These are phyloP conservation scores for Phytophthora podocarpi DNA, from an alignment of 352 stramenopile genomes.

Conservation along the genomic window DNA sequence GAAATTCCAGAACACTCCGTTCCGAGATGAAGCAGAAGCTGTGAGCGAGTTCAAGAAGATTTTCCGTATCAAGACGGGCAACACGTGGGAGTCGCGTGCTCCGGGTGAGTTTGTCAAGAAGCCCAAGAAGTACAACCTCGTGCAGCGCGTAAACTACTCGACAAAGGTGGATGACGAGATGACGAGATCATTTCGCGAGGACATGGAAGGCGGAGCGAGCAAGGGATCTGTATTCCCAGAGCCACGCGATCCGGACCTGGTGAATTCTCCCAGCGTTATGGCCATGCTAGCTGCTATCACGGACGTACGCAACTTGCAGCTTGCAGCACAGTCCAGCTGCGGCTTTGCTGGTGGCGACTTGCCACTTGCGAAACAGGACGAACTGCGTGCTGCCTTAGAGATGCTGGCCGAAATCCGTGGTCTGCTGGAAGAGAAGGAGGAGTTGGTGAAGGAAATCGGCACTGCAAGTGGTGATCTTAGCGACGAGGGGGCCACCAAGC, in stretches of 20 bases:
- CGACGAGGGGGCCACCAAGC: conserved; percentile 42
- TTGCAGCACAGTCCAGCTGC: conserved; percentile 58
- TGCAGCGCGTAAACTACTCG: conserved; percentile 60
- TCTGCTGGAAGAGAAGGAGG: conserved; percentile 56
- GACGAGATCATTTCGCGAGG: conserved; percentile 55
- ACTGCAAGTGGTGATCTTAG: conserved; percentile 54
- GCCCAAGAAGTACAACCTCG: conserved; percentile 74
- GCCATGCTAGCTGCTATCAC: conserved; percentile 73
- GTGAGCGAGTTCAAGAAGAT: conserved; percentile 84
- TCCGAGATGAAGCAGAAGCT: conserved; percentile 54
- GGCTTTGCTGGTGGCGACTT: conserved; percentile 54
- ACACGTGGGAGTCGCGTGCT: conserved; percentile 56
- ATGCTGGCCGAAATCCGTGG: conserved; percentile 54
- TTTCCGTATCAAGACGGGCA: conserved; percentile 79
- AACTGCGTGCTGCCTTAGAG: conserved; percentile 50
- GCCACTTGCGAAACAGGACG: conserved; percentile 66
- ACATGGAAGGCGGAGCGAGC: conserved; percentile 20
- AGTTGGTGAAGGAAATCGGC: conserved; percentile 54
- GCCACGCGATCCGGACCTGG: conserved; percentile 38
- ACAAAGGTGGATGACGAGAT: conserved; percentile 65
- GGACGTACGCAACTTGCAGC: conserved; percentile 69
- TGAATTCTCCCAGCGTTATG: conserved; percentile 36
- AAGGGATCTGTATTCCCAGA: conserved; percentile 34
- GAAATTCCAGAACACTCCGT: conserved; percentile 85
- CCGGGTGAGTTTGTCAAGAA: conserved; percentile 60